Evolutionary conservation across 2,329 filamentous ascomycete genomes (phyloP).

Genomic region (Emericellopsis cladophorae): DNA sequence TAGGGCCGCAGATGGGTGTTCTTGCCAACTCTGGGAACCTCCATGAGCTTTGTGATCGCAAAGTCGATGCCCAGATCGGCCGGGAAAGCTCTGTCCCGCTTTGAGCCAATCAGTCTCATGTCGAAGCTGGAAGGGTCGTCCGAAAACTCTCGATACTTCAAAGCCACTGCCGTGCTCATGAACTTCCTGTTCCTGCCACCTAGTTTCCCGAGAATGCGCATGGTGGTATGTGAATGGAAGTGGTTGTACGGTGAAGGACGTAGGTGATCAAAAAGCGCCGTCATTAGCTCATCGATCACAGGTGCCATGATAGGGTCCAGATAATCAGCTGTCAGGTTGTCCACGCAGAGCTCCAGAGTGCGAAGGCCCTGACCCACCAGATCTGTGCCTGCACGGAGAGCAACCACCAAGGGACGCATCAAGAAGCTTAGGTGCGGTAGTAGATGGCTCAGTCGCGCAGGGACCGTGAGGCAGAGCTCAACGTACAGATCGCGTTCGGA

Average conservation of each 20-base stretch:
- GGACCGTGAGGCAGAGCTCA: slow-evolving; percentile 90
- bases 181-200: slow-evolving; percentile 93
- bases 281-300: slow-evolving; percentile 98
- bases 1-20: slow-evolving; percentile 42
- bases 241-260: slow-evolving; percentile 91
- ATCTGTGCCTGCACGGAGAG: slow-evolving; percentile 79
- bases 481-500: slow-evolving; percentile 92
- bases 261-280: slow-evolving; percentile 89
- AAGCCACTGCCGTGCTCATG: slow-evolving; percentile 75
- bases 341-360: slow-evolving; percentile 91
- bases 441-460: slow-evolving; percentile 84
- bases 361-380: slow-evolving; percentile 88
- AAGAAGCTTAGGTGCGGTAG: slow-evolving; percentile 90
- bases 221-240: slow-evolving; percentile 94
- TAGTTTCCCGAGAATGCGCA: slow-evolving; percentile 92
- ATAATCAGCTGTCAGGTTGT: slow-evolving; percentile 96
- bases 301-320: slow-evolving; percentile 98
- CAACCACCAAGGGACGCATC: slow-evolving; percentile 96
- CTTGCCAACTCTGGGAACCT: slow-evolving; percentile 53
- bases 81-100: slow-evolving; percentile 79
- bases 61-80: slow-evolving; percentile 76
- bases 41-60: slow-evolving; percentile 78
- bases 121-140: slow-evolving; percentile 86
- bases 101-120: slow-evolving; percentile 77
- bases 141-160: slow-evolving; percentile 72